These are phyloP conservation scores for Microdochium nivale DNA, from an alignment of 2,329 filamentous ascomycete species.

Conservation along the genomic window DNA sequence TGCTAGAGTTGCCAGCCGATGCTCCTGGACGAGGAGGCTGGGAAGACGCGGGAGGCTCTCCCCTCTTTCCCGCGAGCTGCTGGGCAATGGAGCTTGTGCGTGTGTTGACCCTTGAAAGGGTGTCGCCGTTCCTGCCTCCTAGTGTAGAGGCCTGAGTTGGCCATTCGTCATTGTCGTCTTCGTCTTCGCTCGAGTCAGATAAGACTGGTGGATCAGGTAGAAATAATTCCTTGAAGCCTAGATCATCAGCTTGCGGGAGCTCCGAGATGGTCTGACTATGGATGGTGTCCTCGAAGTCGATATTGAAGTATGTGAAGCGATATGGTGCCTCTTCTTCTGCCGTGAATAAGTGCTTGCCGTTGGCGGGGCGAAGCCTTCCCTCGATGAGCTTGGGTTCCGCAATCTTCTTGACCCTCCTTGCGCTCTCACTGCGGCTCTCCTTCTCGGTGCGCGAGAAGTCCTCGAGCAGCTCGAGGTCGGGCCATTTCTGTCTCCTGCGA, in stretches of 20 bases:
- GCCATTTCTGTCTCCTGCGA: conserved; percentile 69
- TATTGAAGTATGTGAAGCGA: conserved; percentile 97
- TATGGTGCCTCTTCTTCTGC: conserved; percentile 87
- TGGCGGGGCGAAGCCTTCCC: conserved; percentile 74
- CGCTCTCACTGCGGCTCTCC: conserved; percentile 67
- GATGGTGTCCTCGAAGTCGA: conserved; percentile 91
- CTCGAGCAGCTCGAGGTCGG: conserved; percentile 73
- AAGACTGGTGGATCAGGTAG: conserved; percentile 75
- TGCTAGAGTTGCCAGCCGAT: background rate
- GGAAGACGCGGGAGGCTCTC: conserved; percentile 25
- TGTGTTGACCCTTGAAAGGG: conserved; percentile 30
- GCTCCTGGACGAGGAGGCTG: conserved; percentile 3
- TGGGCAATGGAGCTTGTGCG: conserved; percentile 27
- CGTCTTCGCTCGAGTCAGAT: conserved; percentile 59
- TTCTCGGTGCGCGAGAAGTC: conserved; percentile 90
- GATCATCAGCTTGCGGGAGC: conserved; percentile 70
- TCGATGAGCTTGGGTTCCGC: conserved; percentile 90
- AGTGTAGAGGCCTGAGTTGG: conserved; percentile 14
- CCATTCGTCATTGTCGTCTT: conserved; percentile 52
- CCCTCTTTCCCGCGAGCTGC: conserved; percentile 15
- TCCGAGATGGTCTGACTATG: conserved; percentile 95
- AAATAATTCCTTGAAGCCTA: conserved; percentile 77
- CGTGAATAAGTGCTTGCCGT: conserved; percentile 67
- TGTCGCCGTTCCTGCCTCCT: conserved; percentile 24
- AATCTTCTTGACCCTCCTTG: conserved; percentile 79